Percentiles rank a stretch among this genome's conserved stretches.
Conservation (phyloP, 73 alveolate species). For the Uronychia binucleata region DNA sequence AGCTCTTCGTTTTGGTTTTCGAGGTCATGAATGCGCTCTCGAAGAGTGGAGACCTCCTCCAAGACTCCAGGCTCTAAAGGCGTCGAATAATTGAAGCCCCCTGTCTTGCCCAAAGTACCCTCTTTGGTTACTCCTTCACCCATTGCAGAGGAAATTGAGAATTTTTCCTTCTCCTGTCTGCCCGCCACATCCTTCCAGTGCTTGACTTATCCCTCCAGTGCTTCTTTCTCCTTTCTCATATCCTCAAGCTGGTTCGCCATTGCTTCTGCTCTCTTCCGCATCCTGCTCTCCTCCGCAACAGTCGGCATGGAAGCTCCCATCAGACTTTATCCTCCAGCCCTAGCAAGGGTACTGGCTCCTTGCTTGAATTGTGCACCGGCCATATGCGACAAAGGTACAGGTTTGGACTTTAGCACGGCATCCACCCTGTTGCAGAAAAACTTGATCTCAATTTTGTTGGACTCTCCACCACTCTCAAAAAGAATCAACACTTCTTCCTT, state of each 20-base stretch:
- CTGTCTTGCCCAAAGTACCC: neutral
- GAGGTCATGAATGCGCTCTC: conserved; percentile 4
- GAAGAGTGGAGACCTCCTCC: neutral
- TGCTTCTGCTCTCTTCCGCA: neutral
- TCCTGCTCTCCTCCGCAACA: conserved; percentile 13
- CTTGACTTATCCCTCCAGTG: neutral
- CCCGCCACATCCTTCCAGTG: conserved; percentile 28
- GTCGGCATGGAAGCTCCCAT: neutral
- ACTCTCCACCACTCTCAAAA: neutral
- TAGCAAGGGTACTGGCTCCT: conserved; percentile 6
- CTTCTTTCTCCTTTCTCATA: conserved; percentile 17
- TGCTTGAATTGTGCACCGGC: neutral
- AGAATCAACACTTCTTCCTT: conserved; percentile 14
- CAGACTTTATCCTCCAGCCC: neutral
- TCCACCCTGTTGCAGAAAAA: neutral
- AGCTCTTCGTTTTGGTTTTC: conserved; percentile 39
- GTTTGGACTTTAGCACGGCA: neutral
- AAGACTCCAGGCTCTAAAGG: neutral
- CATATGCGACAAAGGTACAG: neutral
- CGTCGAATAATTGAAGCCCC: neutral
- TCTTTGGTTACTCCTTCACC: neutral
- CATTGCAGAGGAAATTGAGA: neutral
- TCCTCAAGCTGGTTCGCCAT: conserved; percentile 13
- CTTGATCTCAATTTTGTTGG: conserved; percentile 2
- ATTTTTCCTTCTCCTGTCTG: conserved; percentile 10